Evolutionary conservation across 768 basidiomycete genomes (phyloP).

Genomic region (Phylloporus arenicola): DNA sequence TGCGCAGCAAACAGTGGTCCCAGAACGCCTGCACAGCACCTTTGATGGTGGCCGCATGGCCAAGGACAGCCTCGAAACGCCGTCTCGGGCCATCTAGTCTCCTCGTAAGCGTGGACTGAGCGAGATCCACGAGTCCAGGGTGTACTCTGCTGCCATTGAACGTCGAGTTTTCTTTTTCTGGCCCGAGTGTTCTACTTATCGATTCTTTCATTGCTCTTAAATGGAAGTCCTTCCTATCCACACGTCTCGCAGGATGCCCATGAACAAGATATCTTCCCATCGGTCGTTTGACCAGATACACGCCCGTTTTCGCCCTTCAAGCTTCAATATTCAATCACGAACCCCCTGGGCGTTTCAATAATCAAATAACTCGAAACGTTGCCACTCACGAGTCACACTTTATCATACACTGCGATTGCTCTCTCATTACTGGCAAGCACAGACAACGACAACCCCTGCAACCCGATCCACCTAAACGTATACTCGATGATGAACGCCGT

Average conservation of each 20-base stretch:
- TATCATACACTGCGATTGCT: conserved; percentile 38
- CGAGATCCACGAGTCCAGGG: no score
- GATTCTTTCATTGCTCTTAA: conserved; percentile 17
- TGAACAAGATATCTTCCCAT: conserved; percentile 36
- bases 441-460: conserved; percentile 38
- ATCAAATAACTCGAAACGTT: background rate
- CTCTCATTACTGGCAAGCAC: conserved; percentile 36
- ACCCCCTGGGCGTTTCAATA: conserved; percentile 28
- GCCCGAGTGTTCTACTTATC: no score
- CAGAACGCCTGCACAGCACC: background rate
- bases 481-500: conserved; percentile 38
- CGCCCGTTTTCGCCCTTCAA: conserved; percentile 36
- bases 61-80: background rate
- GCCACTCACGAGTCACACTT: conserved; percentile 38
- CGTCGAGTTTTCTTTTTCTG: no score
- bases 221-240: conserved; percentile 28
- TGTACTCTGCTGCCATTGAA: no score
- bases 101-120: background rate
- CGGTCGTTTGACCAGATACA: conserved; percentile 31
- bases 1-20: background rate
- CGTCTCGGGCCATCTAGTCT: no score
- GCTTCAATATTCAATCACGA: no score
- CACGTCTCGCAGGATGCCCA: conserved; percentile 38
- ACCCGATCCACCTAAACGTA: conserved; percentile 34
- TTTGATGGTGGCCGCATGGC: background rate